Evolutionary conservation across 306 rosid species (phyloP).

Genomic region (Amphicarpaea edgeworthii): DNA sequence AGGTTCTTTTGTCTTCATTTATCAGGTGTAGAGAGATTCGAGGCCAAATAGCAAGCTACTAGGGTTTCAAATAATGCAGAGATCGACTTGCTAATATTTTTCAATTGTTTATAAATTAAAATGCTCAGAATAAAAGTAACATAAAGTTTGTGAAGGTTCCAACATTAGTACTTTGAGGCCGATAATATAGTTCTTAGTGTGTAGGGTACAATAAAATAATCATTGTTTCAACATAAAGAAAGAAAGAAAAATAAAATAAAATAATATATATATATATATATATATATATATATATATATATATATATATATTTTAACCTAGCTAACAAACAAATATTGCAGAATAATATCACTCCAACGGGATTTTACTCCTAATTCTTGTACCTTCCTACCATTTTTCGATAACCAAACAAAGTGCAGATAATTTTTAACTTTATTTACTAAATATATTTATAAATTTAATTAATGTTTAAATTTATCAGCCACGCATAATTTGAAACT

Average conservation of each 20-base stretch:
- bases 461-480: no score
- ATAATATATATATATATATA: no score
- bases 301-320: no score
- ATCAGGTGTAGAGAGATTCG: neutral
- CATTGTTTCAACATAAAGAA: no score
- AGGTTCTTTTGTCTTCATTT: neutral
- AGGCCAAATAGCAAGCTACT: neutral
- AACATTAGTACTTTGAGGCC: neutral
- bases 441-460: neutral
- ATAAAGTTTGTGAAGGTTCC: neutral
- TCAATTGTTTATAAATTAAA: neutral
- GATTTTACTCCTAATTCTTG: no score
- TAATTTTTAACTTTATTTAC: neutral
- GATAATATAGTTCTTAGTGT: neutral
- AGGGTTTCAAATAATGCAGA: neutral
- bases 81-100: neutral
- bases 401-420: neutral
- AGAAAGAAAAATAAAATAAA: no score
- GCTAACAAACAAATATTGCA: no score
- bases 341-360: no score
- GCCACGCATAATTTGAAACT: neutral
- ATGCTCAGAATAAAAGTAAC: neutral
- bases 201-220: no score
- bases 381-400: no score
- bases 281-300: no score